Conservation (phyloP, 2,329 filamentous ascomycete genomes). For the Pseudogymnoascus sp. region DNA sequence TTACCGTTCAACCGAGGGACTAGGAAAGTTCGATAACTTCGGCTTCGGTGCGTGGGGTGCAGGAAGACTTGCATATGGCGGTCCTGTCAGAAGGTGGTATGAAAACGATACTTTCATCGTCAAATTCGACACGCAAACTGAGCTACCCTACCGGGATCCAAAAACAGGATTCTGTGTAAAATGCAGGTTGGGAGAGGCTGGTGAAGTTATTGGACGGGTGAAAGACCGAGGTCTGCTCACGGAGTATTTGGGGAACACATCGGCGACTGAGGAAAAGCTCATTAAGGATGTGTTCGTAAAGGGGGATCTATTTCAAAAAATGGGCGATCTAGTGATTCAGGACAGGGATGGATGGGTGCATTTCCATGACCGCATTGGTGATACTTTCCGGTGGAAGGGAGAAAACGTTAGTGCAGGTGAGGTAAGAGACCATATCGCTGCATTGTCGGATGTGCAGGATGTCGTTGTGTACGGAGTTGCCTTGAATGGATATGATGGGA, state of each 20-base stretch:
- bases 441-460: conserved; percentile 34
- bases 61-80: conserved; percentile 38
- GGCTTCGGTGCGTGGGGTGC: conserved; percentile 34
- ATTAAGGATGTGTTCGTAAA: conserved; percentile 38
- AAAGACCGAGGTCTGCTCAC: conserved; percentile 33
- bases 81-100: conserved; percentile 32
- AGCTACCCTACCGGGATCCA: conserved; percentile 36
- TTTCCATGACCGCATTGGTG: conserved; percentile 43
- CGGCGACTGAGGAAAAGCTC: conserved; percentile 38
- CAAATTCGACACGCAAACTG: conserved; percentile 32
- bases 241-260: conserved; percentile 35
- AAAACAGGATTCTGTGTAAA: conserved; percentile 37
- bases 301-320: conserved; percentile 39
- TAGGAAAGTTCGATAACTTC: conserved; percentile 39
- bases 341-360: conserved; percentile 36
- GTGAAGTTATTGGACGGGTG: conserved; percentile 39
- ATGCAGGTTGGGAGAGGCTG: conserved; percentile 33
- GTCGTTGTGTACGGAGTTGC: conserved; percentile 39
- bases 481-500: conserved; percentile 38
- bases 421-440: conserved; percentile 37
- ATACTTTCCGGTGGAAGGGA: conserved; percentile 48
- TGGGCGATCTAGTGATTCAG: conserved; percentile 37
- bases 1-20: conserved; percentile 40
- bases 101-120: conserved; percentile 38
- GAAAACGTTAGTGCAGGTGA: conserved; percentile 42